These are phyloP conservation scores for Endotrypanum monterogeii DNA, from an alignment of 208 protist species.

Conservation along the genomic window DNA sequence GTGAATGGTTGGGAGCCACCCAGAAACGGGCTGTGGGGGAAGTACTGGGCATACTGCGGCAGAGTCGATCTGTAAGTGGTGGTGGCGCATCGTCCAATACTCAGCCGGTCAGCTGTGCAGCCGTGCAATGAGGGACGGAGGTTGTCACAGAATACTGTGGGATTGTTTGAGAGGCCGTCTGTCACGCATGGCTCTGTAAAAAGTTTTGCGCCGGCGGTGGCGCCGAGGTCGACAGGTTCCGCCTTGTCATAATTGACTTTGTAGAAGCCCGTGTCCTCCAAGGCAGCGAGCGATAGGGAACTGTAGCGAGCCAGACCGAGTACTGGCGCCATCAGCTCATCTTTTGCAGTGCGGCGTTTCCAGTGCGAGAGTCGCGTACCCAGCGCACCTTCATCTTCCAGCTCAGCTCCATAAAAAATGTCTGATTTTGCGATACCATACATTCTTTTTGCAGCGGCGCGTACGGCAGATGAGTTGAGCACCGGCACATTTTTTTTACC, in stretches of 20 bases:
- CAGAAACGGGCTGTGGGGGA: conserved; percentile 14
- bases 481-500: conserved; percentile 33
- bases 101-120: conserved; percentile 47
- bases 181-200: conserved; percentile 39
- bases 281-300: conserved; percentile 69
- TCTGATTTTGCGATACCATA: conserved; percentile 47
- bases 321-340: conserved; percentile 84
- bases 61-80: conserved; percentile 12
- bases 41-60: conserved; percentile 51
- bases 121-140: background rate
- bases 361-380: conserved; percentile 68
- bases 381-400: conserved; percentile 50
- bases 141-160: conserved; percentile 61
- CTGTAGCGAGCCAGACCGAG: conserved; percentile 41
- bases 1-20: conserved; percentile 33
- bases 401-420: conserved; percentile 51
- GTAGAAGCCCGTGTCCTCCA: conserved; percentile 87
- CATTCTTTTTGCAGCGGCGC: conserved; percentile 39
- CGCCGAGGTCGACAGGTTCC: conserved; percentile 70
- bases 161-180: conserved; percentile 28
- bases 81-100: conserved; percentile 41
- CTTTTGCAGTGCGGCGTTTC: conserved; percentile 72
- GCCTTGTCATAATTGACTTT: conserved; percentile 51
- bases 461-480: conserved; percentile 40
- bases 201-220: conserved; percentile 50